Evolutionary conservation across 148 eudicot species (phyloP).

Genomic region (Fallopia convolvulus): DNA sequence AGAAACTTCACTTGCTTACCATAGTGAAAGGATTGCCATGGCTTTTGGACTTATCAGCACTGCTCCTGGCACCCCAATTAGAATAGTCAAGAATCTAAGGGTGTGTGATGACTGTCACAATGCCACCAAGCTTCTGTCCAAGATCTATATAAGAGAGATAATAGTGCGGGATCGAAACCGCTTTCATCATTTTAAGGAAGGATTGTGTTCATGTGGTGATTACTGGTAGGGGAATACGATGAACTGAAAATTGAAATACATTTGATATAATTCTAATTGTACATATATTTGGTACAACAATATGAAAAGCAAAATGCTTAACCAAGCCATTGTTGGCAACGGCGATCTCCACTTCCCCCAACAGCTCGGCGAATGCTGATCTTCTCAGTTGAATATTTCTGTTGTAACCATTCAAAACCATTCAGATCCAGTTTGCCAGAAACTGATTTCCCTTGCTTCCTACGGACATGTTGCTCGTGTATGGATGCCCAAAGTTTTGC

Average conservation of each 20-base stretch:
- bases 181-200: conserved; percentile 30
- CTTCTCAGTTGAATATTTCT: conserved; percentile 83
- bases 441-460: conserved; percentile 93
- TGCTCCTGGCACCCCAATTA: conserved; percentile 21
- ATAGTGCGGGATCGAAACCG: conserved; percentile 29
- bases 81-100: conserved; percentile 30
- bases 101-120: conserved; percentile 34
- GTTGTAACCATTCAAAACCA: conserved; percentile 39
- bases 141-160: conserved; percentile 24
- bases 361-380: conserved; percentile 89
- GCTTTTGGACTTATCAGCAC: conserved; percentile 28
- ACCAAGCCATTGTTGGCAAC: conserved; percentile 85
- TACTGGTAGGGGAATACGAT: conserved; percentile 19
- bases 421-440: conserved; percentile 96
- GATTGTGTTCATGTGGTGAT: conserved; percentile 34
- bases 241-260: neutral
- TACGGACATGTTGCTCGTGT: conserved; percentile 63
- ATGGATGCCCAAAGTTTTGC: conserved; percentile 81
- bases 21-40: conserved; percentile 36
- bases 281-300: conserved; percentile 4
- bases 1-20: conserved; percentile 21
- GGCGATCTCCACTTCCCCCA: conserved; percentile 61
- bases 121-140: conserved; percentile 26
- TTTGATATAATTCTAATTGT: neutral
- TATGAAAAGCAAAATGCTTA: conserved; percentile 16